These are phyloP conservation scores for Incumbomyces lentus DNA, from an alignment of 2,329 filamentous ascomycete genomes.

Conservation along the genomic window DNA sequence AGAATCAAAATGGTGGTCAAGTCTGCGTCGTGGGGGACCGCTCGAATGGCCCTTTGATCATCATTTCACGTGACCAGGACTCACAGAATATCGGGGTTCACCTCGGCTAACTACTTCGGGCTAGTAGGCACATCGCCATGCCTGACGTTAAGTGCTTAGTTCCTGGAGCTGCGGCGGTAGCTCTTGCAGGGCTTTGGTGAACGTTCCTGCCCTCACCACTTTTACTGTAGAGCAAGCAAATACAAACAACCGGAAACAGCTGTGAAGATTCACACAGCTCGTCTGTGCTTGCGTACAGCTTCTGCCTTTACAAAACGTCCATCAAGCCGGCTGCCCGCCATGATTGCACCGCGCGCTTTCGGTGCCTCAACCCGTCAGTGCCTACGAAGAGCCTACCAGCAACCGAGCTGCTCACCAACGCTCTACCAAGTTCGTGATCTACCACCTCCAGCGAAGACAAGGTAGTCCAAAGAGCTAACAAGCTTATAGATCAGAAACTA, in stretches of 20 bases:
- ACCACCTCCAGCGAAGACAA: slow-evolving; percentile 9
- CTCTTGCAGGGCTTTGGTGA: slow-evolving; percentile 4
- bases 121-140: background rate
- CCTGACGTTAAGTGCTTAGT: background rate
- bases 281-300: slow-evolving; percentile 13
- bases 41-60: too few species aligned
- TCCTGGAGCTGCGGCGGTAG: slow-evolving; percentile 4
- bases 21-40: too few species aligned
- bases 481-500: slow-evolving; percentile 44
- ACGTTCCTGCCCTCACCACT: too few species aligned
- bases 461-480: background rate
- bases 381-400: slow-evolving; percentile 53
- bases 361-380: slow-evolving; percentile 69
- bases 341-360: slow-evolving; percentile 74
- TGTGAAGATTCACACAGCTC: slow-evolving; percentile 22
- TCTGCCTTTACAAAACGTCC: background rate
- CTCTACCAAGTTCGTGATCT: slow-evolving; percentile 46
- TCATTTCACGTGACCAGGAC: background rate
- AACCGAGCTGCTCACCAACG: slow-evolving; percentile 38
- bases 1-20: too few species aligned
- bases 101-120: background rate
- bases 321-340: slow-evolving; percentile 38
- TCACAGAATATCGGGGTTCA: too few species aligned
- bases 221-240: too few species aligned
- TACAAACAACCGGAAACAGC: slow-evolving; percentile 16